A percentile compares a stretch with the other conserved stretches of the same genome.
phyloP scores from a whole-genome alignment of 345 rosid species.

The Syzygium aromaticum region DNA sequence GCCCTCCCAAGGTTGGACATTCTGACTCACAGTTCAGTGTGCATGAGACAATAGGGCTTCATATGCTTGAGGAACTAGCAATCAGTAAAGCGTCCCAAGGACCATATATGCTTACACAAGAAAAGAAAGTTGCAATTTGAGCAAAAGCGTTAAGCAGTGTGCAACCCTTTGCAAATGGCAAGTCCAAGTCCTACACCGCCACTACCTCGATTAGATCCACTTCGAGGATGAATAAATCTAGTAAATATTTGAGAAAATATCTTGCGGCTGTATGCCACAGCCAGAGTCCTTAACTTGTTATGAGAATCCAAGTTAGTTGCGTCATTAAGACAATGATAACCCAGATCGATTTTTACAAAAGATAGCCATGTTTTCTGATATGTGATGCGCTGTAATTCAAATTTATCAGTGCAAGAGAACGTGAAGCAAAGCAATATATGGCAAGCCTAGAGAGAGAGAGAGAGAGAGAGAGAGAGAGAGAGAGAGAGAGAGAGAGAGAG shows the following conservation, averaged over 20 bases:
- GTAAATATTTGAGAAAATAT: constrained; percentile 58
- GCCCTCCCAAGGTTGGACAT: background rate
- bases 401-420: background rate
- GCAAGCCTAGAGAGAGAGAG: too few relatives aligned
- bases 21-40: background rate
- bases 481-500: too few relatives aligned
- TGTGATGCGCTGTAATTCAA: background rate
- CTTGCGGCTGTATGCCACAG: constrained; percentile 73
- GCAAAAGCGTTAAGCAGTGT: background rate
- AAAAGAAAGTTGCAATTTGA: background rate
- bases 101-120: background rate
- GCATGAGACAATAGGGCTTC: background rate
- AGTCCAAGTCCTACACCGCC: constrained; percentile 82
- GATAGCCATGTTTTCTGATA: background rate
- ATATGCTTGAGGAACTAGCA: background rate
- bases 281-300: constrained; percentile 84
- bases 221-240: constrained; percentile 48
- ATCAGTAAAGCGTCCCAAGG: background rate
- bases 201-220: constrained; percentile 36
- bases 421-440: background rate
- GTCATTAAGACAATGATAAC: background rate
- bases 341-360: background rate
- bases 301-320: background rate
- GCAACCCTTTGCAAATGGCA: constrained; percentile 78
- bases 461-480: too few relatives aligned